Base-by-base conservation (phyloP, 148 eudicot genomes). In the Spergularia bocconei region DNA sequence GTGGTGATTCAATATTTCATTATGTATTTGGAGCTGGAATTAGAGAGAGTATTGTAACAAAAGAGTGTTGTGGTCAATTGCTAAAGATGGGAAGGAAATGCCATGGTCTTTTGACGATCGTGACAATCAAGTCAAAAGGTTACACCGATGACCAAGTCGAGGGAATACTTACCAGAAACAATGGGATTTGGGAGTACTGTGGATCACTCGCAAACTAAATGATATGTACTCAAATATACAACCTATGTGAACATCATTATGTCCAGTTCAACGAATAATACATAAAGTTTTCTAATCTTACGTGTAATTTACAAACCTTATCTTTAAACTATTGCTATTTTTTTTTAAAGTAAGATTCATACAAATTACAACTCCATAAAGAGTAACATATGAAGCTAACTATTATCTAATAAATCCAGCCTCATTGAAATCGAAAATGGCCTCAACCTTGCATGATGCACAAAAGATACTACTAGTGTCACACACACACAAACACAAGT, bases 21-120 rank as follows among this genome's bases (percentile, higher is more conserved):
- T 63, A 63, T 6, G n/a, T 63, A 5, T 63, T 63, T 36, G 44
- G 44, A 63, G n/a, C 21, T 33, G 67, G 19, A 16, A 14, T 33
- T 63, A 44, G 67, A 5, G 67, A 36, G 20, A 3, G 4, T 29
- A 63, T 2, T 2, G 44, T 63, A 15, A 15, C 48, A 16, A 63
- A 36, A 63, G 17, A 63, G 19, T 63, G 67, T 63, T 63, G 67
- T 36, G 19, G 19, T 33, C 48, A 36, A 14, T 36, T 63, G 13
- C 7, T 63, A 63, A n/a, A 38, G 6, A 63, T 63, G 67, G 67
- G 67, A 36, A 63, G 67, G 33, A 9, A 36, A 9, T 63, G 67
- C 38, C 67, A 63, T 63, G 47, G 19, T 4, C 38, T 36, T 63
- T 17, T 63, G 15, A 63, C 67, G 6, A 4, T 5, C 9, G 13